Base-by-base conservation (phyloP, 1,284 basidiomycete species). In the Cronartium quercuum region DNA sequence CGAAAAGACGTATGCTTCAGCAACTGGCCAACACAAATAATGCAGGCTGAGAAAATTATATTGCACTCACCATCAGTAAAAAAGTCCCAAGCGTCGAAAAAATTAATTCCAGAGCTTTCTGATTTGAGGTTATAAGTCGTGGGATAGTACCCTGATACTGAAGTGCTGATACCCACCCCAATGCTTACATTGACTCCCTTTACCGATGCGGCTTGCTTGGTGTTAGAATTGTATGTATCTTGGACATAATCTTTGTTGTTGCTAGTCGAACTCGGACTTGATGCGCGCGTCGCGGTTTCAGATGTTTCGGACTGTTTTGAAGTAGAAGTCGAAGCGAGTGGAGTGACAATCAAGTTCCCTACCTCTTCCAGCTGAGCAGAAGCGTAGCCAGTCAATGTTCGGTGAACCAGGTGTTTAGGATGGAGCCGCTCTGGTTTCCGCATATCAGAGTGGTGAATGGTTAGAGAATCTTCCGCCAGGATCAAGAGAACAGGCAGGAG, bases 81-180 rank as follows among this genome's bases (percentile, higher is more conserved):
- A 38, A 74, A 74, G 15, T 58, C n/a, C 71, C 71, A 74, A 44
- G 66, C 63, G 58, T 74, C 71, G 62, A 74, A 74, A 41, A 74
- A 74, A 10, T 66, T 67, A 38, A 34, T 47, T 24, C 71, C 71
- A 34, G 64, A 55, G 51, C 51, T 55, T 24, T 55, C 51, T 18
- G n/a, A 21, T 24, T n/a, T 55, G 6, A 55, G 51, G 1, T 55
- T 55, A 55, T 55, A 55, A 18, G 1, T 55, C n/a, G 51, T 13
- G 29, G 51, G 51, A 24, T 2, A 55, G 15, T 55, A 55, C 6
- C 51, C 51, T 55, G 51, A 55, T 55, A 18, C 51, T 5, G 51
- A 55, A 21, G 51, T 21, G 51, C 51, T 55, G 51, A 55, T 24
- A 1, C 51, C 51, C 7, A 55, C 51, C n/a, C 51, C 29, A n/a